Evolutionary conservation across 1,284 basidiomycete species (phyloP).

Genomic region (Fomitiporia mediterranea): DNA sequence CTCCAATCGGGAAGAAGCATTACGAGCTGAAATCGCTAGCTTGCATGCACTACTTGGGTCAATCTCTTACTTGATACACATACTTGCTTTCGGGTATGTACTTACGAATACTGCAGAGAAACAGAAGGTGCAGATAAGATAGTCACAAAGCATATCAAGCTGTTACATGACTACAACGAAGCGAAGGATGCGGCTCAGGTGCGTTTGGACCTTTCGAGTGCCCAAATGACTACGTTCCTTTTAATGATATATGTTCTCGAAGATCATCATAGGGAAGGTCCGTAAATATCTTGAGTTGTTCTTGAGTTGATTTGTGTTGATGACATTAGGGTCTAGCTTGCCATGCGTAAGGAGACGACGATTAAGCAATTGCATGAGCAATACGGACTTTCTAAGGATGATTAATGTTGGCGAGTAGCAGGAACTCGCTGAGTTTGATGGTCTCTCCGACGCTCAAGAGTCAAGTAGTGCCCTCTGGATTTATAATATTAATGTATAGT

Average conservation of each 20-base stretch:
- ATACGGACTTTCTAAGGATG: conserved; percentile 47
- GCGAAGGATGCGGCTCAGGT: conserved; percentile 78
- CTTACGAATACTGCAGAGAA: conserved; percentile 34
- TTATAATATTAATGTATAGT: too few species aligned
- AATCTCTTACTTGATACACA: background rate
- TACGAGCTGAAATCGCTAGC: conserved; percentile 12
- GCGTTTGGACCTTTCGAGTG: conserved; percentile 12
- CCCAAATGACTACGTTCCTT: background rate
- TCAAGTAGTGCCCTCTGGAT: too few species aligned
- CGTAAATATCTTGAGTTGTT: conserved; percentile 16
- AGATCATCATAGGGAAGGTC: conserved; percentile 60
- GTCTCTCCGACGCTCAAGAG: too few species aligned
- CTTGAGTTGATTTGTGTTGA: background rate
- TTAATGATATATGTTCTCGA: background rate
- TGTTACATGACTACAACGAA: conserved; percentile 74
- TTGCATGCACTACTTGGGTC: conserved; percentile 16
- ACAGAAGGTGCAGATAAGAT: conserved; percentile 57
- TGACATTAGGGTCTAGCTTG: too few species aligned
- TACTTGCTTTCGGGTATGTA: too few species aligned
- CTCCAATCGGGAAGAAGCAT: background rate
- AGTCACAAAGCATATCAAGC: conserved; percentile 63
- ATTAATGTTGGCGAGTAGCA: too few species aligned
- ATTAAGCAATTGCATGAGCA: conserved; percentile 68
- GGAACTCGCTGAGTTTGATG: too few species aligned
- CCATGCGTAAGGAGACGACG: conserved; percentile 56